phyloP scores from a whole-genome alignment of 148 eudicot species.

The Vaccinium macrocarpon region DNA sequence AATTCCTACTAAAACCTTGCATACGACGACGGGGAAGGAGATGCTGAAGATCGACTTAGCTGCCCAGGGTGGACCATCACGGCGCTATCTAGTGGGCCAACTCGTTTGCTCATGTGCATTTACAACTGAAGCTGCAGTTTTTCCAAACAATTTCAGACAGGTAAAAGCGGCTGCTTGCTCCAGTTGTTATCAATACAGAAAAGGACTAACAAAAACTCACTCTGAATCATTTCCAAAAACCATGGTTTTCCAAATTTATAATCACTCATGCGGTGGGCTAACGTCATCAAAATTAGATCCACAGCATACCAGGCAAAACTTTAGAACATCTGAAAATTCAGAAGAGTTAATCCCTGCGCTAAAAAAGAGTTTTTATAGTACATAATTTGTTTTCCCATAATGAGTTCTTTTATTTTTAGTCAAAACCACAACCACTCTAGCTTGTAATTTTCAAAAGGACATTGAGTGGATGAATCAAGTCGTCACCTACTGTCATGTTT shows the following conservation, averaged over 20 bases:
- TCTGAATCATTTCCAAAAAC: neutral
- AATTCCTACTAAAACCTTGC: neutral
- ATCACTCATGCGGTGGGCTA: neutral
- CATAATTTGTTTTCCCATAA: neutral
- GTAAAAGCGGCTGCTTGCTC: neutral
- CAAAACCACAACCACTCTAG: neutral
- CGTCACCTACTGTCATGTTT: neutral
- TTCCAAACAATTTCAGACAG: neutral
- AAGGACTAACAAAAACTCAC: neutral
- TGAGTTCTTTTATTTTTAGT: neutral
- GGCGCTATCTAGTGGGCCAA: neutral
- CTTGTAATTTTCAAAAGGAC: neutral
- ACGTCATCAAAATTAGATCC: neutral
- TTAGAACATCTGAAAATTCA: neutral
- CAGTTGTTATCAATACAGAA: neutral
- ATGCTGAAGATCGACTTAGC: neutral
- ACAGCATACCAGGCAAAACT: neutral
- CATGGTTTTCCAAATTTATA: neutral
- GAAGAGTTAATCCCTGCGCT: neutral
- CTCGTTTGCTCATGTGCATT: neutral
- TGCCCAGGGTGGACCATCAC: neutral
- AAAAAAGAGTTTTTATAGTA: neutral
- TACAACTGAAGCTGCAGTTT: neutral
- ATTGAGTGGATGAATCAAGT: neutral
- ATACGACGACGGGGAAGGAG: neutral